phyloP scores from a whole-genome alignment of 2,329 filamentous ascomycete species.

The Beauveria pseudobassiana region DNA sequence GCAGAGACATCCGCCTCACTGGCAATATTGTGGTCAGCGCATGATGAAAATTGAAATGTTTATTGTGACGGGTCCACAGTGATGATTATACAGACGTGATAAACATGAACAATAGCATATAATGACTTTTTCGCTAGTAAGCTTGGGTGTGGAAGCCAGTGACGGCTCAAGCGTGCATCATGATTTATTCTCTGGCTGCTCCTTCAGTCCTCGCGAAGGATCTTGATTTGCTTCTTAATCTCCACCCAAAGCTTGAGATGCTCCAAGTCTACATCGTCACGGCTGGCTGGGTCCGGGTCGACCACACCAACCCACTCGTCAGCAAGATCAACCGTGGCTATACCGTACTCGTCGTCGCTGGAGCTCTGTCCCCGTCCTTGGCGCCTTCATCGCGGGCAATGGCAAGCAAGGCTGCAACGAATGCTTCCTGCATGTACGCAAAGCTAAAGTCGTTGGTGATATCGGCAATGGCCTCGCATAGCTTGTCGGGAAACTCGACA shows the following conservation, averaged over 20 bases:
- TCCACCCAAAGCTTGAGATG: constrained; percentile 50
- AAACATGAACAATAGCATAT: background rate
- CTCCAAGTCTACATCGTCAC: constrained; percentile 36
- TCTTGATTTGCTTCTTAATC: constrained; percentile 56
- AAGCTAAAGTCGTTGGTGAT: constrained; percentile 61
- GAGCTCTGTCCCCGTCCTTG: constrained; percentile 17
- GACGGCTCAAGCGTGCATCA: background rate
- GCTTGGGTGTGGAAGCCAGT: background rate
- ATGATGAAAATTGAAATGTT: background rate
- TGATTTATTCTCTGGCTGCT: constrained; percentile 15
- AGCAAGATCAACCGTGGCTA: constrained; percentile 21
- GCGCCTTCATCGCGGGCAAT: constrained; percentile 36
- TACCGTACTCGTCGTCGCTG: constrained; percentile 20
- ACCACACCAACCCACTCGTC: constrained; percentile 32
- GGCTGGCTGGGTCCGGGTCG: constrained; percentile 12
- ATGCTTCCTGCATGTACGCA: constrained; percentile 63
- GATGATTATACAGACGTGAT: background rate
- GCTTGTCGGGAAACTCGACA: constrained; percentile 51
- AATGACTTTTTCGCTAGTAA: background rate
- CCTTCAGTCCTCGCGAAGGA: constrained; percentile 51
- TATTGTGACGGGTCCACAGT: background rate
- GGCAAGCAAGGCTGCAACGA: constrained; percentile 54
- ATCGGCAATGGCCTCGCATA: constrained; percentile 51
- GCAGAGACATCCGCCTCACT: constrained; percentile 28
- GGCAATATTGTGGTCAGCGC: constrained; percentile 4